These are phyloP conservation scores for Chalara sp. DNA, from an alignment of 2,329 filamentous ascomycete genomes.

Conservation along the genomic window DNA sequence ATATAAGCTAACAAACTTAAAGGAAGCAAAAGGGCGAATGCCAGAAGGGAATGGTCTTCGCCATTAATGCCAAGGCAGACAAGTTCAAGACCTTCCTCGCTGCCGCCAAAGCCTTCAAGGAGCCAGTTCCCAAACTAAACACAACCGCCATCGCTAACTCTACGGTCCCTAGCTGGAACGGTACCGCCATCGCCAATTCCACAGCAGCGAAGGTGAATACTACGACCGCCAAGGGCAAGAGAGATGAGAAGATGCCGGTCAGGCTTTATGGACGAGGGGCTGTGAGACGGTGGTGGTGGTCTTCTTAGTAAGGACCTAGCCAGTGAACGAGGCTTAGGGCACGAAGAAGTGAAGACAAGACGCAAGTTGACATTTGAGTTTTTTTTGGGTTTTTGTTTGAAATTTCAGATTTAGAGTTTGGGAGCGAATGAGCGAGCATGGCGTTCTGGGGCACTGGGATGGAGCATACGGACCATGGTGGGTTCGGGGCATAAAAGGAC, in stretches of 20 bases:
- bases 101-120: slow-evolving; percentile 2
- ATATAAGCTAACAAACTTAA: not conserved
- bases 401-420: no score
- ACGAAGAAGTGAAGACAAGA: no score
- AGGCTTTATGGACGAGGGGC: not conserved
- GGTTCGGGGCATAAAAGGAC: no score
- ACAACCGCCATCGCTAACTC: not conserved
- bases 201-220: not conserved
- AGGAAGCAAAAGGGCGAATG: slow-evolving; percentile 7
- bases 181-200: not conserved
- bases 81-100: slow-evolving; percentile 1
- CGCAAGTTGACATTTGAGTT: no score
- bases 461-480: no score
- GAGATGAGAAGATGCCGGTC: not conserved
- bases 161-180: not conserved
- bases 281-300: not conserved
- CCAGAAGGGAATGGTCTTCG: slow-evolving; percentile 11
- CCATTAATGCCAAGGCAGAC: slow-evolving; percentile 6
- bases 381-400: no score
- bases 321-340: no score
- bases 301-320: no score
- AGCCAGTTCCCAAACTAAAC: not conserved
- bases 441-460: no score
- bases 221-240: not conserved
- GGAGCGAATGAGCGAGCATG: no score